Percentiles rank a stretch among this genome's conserved stretches.
Evolutionary conservation across 2,329 filamentous ascomycete genomes (phyloP).

Genomic region (Diplodia intermedia): DNA sequence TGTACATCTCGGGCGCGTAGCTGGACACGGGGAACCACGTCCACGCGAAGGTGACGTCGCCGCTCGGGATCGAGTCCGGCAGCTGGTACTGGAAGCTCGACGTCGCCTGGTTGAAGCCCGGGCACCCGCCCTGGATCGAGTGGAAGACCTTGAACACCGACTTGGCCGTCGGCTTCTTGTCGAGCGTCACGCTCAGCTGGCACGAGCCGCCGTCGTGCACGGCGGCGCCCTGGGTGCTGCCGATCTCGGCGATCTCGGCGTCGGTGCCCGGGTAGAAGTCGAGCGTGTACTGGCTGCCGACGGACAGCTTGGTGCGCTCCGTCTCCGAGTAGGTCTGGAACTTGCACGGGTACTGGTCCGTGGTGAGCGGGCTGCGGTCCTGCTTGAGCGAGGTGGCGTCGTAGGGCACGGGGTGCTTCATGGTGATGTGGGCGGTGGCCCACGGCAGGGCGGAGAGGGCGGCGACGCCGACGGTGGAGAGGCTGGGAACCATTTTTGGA

Average conservation of each 20-base stretch:
- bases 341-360: slow-evolving; percentile 28
- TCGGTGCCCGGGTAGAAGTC: slow-evolving; percentile 57
- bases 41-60: slow-evolving; percentile 85
- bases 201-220: slow-evolving; percentile 91
- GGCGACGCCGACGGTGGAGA: slow-evolving; percentile 1
- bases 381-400: slow-evolving; percentile 11
- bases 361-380: slow-evolving; percentile 20
- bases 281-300: slow-evolving; percentile 69
- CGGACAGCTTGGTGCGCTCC: slow-evolving; percentile 37
- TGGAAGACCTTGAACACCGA: slow-evolving; percentile 88
- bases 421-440: slow-evolving; percentile 21
- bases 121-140: slow-evolving; percentile 86
- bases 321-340: slow-evolving; percentile 11
- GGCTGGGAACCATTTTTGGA: slow-evolving; percentile 2
- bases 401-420: slow-evolving; percentile 24
- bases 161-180: slow-evolving; percentile 60
- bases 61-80: slow-evolving; percentile 73
- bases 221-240: slow-evolving; percentile 63
- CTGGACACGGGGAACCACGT: slow-evolving; percentile 84
- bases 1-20: slow-evolving; percentile 92
- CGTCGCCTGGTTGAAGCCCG: slow-evolving; percentile 65
- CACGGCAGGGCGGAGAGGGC: slow-evolving; percentile 16
- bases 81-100: slow-evolving; percentile 72
- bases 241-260: slow-evolving; percentile 15
- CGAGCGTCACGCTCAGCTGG: slow-evolving; percentile 77